Conservation (phyloP, 306 rosid genomes). For the Casuarina equisetifolia region DNA sequence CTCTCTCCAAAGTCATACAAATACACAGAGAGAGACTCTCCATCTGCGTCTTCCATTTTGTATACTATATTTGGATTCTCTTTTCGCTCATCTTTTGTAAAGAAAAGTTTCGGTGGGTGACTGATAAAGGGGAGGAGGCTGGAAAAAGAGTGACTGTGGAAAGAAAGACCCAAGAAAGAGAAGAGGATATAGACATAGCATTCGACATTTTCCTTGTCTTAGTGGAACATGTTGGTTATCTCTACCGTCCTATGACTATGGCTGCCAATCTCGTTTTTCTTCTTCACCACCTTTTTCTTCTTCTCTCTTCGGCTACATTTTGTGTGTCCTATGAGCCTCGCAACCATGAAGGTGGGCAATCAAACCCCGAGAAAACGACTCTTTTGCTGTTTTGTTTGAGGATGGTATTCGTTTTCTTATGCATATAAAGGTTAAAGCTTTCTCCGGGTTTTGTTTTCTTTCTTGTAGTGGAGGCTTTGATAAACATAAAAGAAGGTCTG, state of each 20-base stretch:
- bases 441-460: neutral
- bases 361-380: neutral
- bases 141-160: slow-evolving; percentile 8
- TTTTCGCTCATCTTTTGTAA: slow-evolving; percentile 20
- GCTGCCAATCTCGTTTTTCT: slow-evolving; percentile 19
- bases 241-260: slow-evolving; percentile 36
- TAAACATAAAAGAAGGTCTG: slow-evolving; percentile 45
- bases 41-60: neutral
- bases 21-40: neutral
- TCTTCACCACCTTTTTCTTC: slow-evolving; percentile 22
- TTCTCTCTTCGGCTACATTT: slow-evolving; percentile 32
- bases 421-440: neutral
- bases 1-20: neutral
- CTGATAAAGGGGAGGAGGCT: neutral
- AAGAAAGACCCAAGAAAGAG: slow-evolving; percentile 14
- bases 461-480: slow-evolving; percentile 72
- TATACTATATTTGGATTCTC: neutral
- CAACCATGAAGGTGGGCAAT: slow-evolving; percentile 74
- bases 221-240: slow-evolving; percentile 7
- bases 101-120: slow-evolving; percentile 23
- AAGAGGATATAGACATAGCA: slow-evolving; percentile 2
- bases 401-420: neutral
- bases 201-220: slow-evolving; percentile 19
- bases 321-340: slow-evolving; percentile 73
- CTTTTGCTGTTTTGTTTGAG: neutral